Evolutionary conservation across 1,139 yeast species (phyloP).

Genomic region (Candida tetrigidarum): DNA sequence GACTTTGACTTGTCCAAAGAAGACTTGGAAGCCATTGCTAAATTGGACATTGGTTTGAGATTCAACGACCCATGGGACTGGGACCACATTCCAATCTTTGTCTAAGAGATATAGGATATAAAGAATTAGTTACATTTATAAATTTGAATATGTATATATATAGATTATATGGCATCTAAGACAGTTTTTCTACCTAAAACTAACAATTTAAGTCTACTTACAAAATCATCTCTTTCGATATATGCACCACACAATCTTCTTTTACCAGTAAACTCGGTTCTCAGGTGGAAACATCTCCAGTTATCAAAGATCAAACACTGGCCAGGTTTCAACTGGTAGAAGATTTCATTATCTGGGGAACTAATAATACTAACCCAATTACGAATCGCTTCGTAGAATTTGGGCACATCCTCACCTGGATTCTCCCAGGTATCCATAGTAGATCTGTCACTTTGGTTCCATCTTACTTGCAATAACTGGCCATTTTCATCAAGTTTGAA

Average conservation of each 20-base stretch:
- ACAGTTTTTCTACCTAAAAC: conserved; percentile 57
- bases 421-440: conserved; percentile 62
- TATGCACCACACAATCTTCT: conserved; percentile 61
- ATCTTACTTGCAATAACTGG: conserved; percentile 65
- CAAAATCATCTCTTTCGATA: not conserved
- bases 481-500: conserved; percentile 60
- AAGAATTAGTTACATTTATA: too few species aligned
- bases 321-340: conserved; percentile 67
- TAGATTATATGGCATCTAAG: conserved; percentile 34
- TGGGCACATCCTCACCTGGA: conserved; percentile 57
- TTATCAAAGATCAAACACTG: conserved; percentile 73
- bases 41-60: conserved; percentile 69
- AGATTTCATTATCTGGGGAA: conserved; percentile 55
- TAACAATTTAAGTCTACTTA: conserved; percentile 18
- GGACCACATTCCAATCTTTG: conserved; percentile 61
- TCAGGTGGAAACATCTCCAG: conserved; percentile 77
- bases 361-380: conserved; percentile 58
- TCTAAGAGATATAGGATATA: too few species aligned
- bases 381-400: conserved; percentile 63
- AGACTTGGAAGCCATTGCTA: conserved; percentile 55
- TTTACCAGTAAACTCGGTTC: conserved; percentile 71
- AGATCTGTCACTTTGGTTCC: conserved; percentile 79
- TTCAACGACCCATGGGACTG: conserved; percentile 88
- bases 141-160: too few species aligned
- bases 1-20: conserved; percentile 56